Evolutionary conservation across 2,329 filamentous ascomycete species (phyloP).

Genomic region (Aureobasidium uvarum): DNA sequence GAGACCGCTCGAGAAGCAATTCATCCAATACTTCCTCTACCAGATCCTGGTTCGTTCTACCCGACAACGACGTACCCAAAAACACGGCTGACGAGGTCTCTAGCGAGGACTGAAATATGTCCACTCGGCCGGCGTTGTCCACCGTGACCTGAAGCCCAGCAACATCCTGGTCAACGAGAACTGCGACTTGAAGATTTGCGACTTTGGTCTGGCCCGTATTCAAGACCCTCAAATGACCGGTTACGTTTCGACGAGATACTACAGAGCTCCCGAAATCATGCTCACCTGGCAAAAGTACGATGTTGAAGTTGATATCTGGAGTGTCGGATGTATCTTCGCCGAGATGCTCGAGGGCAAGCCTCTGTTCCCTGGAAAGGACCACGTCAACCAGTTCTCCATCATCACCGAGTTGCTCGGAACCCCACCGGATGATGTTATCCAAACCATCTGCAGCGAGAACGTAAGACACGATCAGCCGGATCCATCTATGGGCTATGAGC

Average conservation of each 20-base stretch:
- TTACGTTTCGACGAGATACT: slow-evolving; percentile 98
- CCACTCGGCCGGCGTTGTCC: slow-evolving; percentile 95
- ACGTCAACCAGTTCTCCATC: slow-evolving; percentile 99
- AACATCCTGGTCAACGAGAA: slow-evolving; percentile 99
- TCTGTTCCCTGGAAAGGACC: slow-evolving; percentile 96
- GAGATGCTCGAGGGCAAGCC: slow-evolving; percentile 99
- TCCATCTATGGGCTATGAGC: no score
- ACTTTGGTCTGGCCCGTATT: slow-evolving; percentile 95
- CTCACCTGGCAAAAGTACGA: slow-evolving; percentile 99
- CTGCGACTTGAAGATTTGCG: slow-evolving; percentile 99
- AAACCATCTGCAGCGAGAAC: slow-evolving; percentile 98
- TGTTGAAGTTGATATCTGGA: slow-evolving; percentile 99
- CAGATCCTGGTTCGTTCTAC: slow-evolving; percentile 79
- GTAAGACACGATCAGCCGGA: slow-evolving; percentile 47
- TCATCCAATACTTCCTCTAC: slow-evolving; percentile 99
- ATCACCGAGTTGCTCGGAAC: slow-evolving; percentile 97
- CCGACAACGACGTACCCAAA: background rate
- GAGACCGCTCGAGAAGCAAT: slow-evolving; percentile 95
- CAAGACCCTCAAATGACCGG: slow-evolving; percentile 99
- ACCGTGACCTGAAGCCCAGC: slow-evolving; percentile 95
- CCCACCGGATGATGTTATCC: slow-evolving; percentile 96
- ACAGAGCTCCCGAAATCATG: slow-evolving; percentile 98
- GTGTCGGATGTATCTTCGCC: slow-evolving; percentile 96
- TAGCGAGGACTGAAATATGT: slow-evolving; percentile 98
- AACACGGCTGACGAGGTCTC: background rate